phyloP scores from a whole-genome alignment of 1,284 basidiomycete genomes.

The Tilletia caries region DNA sequence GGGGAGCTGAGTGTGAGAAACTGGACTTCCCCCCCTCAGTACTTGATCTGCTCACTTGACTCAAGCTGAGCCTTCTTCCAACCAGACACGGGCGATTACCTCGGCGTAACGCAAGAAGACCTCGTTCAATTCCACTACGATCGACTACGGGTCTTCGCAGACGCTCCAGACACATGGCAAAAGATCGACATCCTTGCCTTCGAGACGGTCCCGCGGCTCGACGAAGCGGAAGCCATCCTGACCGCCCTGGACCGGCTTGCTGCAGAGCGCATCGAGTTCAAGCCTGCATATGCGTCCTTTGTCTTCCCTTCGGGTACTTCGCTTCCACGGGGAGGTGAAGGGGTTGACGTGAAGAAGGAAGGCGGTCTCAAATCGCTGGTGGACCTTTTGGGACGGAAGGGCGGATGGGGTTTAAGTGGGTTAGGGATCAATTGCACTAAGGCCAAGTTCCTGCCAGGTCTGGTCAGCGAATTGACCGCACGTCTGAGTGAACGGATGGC shows the following conservation, averaged over 20 bases:
- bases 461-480: not conserved
- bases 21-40: not conserved
- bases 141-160: slow-evolving; percentile 28
- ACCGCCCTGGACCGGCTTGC: slow-evolving; percentile 30
- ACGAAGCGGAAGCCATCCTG: slow-evolving; percentile 40
- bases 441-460: slow-evolving; percentile 25
- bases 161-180: slow-evolving; percentile 25
- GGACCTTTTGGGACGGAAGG: slow-evolving; percentile 9
- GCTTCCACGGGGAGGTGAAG: slow-evolving; percentile 26
- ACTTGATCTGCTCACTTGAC: not conserved
- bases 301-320: slow-evolving; percentile 28
- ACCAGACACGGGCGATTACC: slow-evolving; percentile 40
- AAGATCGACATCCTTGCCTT: slow-evolving; percentile 38
- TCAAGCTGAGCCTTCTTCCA: not conserved
- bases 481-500: slow-evolving; percentile 31
- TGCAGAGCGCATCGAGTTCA: slow-evolving; percentile 10
- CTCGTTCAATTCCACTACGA: slow-evolving; percentile 34
- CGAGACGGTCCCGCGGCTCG: slow-evolving; percentile 42
- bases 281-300: slow-evolving; percentile 34
- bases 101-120: slow-evolving; percentile 19
- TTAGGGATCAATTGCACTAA: slow-evolving; percentile 50
- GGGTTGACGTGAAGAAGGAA: not conserved
- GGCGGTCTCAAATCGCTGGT: slow-evolving; percentile 25
- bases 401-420: slow-evolving; percentile 31
- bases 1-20: slow-evolving; percentile 17